A percentile compares a stretch with the other conserved stretches of the same genome.
Conservation (phyloP, 2,329 filamentous ascomycete genomes). For the Hymenoscyphus repandus region DNA sequence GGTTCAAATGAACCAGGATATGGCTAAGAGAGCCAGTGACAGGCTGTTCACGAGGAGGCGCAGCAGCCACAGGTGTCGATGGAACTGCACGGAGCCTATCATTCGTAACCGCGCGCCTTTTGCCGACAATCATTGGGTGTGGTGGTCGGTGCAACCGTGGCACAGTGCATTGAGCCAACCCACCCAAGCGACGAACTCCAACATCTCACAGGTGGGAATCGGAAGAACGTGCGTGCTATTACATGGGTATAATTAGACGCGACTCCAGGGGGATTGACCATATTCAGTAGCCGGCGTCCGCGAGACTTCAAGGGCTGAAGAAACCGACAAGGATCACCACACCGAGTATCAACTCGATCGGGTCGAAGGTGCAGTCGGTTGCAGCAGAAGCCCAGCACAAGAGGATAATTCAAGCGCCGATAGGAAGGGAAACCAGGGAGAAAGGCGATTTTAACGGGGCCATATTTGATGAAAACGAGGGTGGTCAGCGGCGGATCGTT, state of each 20-base stretch:
- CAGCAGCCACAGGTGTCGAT: not conserved
- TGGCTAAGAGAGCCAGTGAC: not conserved
- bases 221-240: too few relatives aligned
- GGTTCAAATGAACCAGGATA: not conserved
- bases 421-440: not conserved
- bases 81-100: not conserved
- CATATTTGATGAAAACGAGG: too few relatives aligned
- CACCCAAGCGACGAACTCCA: not conserved
- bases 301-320: not conserved
- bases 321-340: not conserved
- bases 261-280: not conserved
- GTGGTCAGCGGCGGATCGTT: not conserved
- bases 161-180: constrained; percentile 7
- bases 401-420: not conserved
- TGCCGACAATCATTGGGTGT: not conserved
- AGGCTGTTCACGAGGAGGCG: not conserved
- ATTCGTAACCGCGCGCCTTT: constrained; percentile 14
- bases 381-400: not conserved
- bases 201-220: constrained; percentile 4
- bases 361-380: not conserved
- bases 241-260: not conserved
- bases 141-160: constrained; percentile 9
- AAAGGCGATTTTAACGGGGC: not conserved
- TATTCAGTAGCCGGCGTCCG: not conserved
- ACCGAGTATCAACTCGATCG: not conserved